Conservation (phyloP, 495 filamentous ascomycete species). For the Hypoxylon intermedium region DNA sequence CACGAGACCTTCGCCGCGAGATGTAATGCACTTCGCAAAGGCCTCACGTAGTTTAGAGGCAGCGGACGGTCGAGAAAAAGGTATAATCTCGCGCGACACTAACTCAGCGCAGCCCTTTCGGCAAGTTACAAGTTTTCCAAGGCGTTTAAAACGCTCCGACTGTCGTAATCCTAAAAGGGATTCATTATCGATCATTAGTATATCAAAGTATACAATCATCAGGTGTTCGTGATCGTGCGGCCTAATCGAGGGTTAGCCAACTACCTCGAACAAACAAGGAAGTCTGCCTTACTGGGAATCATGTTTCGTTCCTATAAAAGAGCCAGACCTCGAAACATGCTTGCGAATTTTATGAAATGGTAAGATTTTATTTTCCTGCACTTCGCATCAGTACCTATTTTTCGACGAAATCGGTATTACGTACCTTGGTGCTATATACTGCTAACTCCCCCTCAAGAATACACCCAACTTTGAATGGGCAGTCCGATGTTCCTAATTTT, state of each 20-base stretch:
- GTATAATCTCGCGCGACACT: slow-evolving; percentile 66
- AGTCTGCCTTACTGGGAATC: slow-evolving; percentile 69
- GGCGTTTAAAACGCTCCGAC: slow-evolving; percentile 62
- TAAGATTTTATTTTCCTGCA: slow-evolving; percentile 60
- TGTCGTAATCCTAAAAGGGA: slow-evolving; percentile 67
- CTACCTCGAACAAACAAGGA: background rate
- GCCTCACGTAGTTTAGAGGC: slow-evolving; percentile 60
- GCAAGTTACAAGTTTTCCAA: slow-evolving; percentile 64
- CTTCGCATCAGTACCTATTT: slow-evolving; percentile 6
- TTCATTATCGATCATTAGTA: slow-evolving; percentile 74
- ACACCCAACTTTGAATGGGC: slow-evolving; percentile 65
- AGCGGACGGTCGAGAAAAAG: slow-evolving; percentile 61
- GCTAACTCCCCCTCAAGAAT: slow-evolving; percentile 86
- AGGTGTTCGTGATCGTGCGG: slow-evolving; percentile 75
- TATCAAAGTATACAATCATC: slow-evolving; percentile 84
- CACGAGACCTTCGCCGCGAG: slow-evolving; percentile 76
- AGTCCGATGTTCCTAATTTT: slow-evolving; percentile 60
- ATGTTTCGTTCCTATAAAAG: slow-evolving; percentile 67
- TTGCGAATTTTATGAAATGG: slow-evolving; percentile 83
- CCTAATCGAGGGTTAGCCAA: slow-evolving; percentile 46
- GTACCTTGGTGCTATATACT: slow-evolving; percentile 71
- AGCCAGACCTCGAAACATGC: slow-evolving; percentile 76
- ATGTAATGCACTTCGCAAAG: slow-evolving; percentile 70
- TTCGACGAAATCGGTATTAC: background rate
- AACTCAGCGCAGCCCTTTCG: slow-evolving; percentile 66